phyloP scores from a whole-genome alignment of 208 protist genomes.

The Trypanosoma theileri region DNA sequence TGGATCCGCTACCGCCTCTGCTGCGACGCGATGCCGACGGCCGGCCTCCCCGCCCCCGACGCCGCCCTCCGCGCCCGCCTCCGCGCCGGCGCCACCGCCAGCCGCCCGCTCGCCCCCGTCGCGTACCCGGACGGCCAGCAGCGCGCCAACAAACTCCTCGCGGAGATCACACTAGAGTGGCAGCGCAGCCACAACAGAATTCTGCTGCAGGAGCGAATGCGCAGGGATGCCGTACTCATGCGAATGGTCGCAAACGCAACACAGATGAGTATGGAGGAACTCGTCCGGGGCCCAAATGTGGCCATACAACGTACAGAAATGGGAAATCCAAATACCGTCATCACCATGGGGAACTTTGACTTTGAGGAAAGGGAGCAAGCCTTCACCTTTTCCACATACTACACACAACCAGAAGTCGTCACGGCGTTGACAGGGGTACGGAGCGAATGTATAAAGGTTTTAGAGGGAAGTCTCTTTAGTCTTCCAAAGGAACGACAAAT shows the following conservation, averaged over 20 bases:
- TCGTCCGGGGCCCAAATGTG: slow-evolving; percentile 80
- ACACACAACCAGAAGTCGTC: slow-evolving; percentile 92
- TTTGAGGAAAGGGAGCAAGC: slow-evolving; percentile 75
- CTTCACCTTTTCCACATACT: slow-evolving; percentile 94
- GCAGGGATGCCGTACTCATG: slow-evolving; percentile 65
- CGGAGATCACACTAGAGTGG: slow-evolving; percentile 89
- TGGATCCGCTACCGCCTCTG: slow-evolving; percentile 92
- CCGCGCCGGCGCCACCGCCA: slow-evolving; percentile 75
- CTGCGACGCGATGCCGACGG: slow-evolving; percentile 92
- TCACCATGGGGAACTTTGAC: slow-evolving; percentile 61
- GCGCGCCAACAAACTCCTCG: slow-evolving; percentile 71
- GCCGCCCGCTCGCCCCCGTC: slow-evolving; percentile 73
- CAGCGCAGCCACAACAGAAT: slow-evolving; percentile 91
- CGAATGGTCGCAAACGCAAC: slow-evolving; percentile 80
- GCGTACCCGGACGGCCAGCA: slow-evolving; percentile 75
- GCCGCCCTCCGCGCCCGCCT: slow-evolving; percentile 59
- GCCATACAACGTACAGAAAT: slow-evolving; percentile 63
- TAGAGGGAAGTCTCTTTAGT: slow-evolving; percentile 87
- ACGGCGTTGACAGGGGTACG: slow-evolving; percentile 86
- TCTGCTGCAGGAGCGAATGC: slow-evolving; percentile 85
- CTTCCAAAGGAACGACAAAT: slow-evolving; percentile 90
- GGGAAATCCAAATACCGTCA: slow-evolving; percentile 60
- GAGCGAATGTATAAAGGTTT: slow-evolving; percentile 87
- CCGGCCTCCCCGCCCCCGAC: slow-evolving; percentile 68
- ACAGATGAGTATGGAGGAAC: slow-evolving; percentile 85